Evolutionary conservation across 2,329 filamentous ascomycete species (phyloP).

Genomic region (Arthroderma uncinatum): DNA sequence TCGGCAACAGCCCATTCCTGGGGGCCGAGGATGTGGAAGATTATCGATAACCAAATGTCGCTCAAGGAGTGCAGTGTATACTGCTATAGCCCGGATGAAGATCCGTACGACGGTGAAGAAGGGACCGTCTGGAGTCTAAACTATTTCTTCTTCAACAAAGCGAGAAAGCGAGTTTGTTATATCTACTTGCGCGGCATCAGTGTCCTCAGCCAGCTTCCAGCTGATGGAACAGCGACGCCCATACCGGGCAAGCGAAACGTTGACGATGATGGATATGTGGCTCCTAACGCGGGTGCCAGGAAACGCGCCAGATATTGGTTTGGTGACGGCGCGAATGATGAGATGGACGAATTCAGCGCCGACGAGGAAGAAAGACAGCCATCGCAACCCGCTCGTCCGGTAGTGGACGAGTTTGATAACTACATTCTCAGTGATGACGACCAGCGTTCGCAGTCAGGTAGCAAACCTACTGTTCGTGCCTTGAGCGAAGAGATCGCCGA

Average conservation of each 20-base stretch:
- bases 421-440: conserved; percentile 39
- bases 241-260: conserved; percentile 37
- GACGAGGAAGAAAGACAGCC: conserved; percentile 17
- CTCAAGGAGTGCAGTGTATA: conserved; percentile 82
- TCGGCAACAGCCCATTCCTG: conserved; percentile 52
- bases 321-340: conserved; percentile 48
- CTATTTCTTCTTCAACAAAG: conserved; percentile 96
- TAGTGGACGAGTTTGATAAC: conserved; percentile 33
- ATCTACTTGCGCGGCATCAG: conserved; percentile 78
- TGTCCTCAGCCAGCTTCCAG: conserved; percentile 56
- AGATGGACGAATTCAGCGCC: conserved; percentile 31
- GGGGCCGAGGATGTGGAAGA: conserved; percentile 82
- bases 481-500: conserved; percentile 46
- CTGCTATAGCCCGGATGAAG: conserved; percentile 76
- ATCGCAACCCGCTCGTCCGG: conserved; percentile 18
- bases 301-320: conserved; percentile 88
- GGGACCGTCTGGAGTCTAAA: conserved; percentile 90
- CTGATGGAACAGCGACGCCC: conserved; percentile 39
- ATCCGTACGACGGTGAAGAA: conserved; percentile 87
- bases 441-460: conserved; percentile 26
- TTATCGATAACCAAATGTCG: conserved; percentile 90
- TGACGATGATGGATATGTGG: conserved; percentile 37
- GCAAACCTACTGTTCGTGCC: conserved; percentile 38
- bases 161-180: conserved; percentile 84
- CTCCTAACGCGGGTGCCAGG: conserved; percentile 48